phyloP scores from a whole-genome alignment of 116 monocot genomes.

The Dioscorea cayenensis region DNA sequence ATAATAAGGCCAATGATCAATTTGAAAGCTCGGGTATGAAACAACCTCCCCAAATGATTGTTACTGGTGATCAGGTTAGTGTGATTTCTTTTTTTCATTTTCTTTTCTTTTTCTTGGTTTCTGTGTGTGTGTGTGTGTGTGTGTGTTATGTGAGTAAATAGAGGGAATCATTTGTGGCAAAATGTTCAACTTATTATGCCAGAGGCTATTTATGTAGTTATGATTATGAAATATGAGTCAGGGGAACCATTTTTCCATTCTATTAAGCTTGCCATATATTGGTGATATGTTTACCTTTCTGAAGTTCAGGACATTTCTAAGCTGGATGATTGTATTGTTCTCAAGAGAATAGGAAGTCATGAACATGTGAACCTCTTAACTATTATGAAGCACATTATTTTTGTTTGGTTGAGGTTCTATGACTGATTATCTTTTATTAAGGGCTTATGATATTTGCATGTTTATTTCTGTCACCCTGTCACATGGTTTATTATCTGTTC shows the following conservation, averaged over 20 bases:
- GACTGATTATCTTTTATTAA: background rate
- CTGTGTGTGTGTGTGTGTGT: too few species aligned
- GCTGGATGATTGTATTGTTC: background rate
- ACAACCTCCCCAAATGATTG: constrained; percentile 12
- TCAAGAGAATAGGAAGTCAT: background rate
- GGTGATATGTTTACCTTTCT: too few species aligned
- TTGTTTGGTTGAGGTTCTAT: background rate
- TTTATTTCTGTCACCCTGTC: background rate
- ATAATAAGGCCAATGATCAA: constrained; percentile 25
- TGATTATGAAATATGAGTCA: background rate
- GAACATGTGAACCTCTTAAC: background rate
- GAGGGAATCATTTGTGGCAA: background rate
- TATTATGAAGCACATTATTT: background rate
- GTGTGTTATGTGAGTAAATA: too few species aligned
- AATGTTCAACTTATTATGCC: background rate
- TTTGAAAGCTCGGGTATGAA: constrained; percentile 4
- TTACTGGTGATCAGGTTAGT: constrained; percentile 38
- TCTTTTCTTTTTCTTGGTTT: too few species aligned
- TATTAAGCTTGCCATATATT: background rate
- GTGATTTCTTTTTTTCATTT: background rate
- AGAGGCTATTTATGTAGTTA: background rate
- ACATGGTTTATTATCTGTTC: too few species aligned
- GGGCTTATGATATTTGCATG: background rate
- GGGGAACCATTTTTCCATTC: background rate
- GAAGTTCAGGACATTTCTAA: background rate